Conservation (phyloP, 306 rosid species). For the Vigna unguiculata region DNA sequence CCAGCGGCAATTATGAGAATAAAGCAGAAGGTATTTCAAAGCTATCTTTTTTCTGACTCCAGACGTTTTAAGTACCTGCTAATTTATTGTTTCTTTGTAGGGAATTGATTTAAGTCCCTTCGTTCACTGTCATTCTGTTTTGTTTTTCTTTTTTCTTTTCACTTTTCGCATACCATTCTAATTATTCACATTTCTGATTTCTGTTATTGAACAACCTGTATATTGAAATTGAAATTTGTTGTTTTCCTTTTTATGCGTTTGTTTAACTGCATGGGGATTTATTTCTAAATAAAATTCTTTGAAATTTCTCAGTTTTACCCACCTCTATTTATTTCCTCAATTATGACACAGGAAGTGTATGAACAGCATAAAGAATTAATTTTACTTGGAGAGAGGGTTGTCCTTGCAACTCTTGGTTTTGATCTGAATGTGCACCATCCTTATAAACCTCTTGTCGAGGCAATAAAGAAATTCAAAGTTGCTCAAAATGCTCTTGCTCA, state of each 20-base stretch:
- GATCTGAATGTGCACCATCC: constrained; percentile 96
- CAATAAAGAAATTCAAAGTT: constrained; percentile 96
- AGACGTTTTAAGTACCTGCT: constrained; percentile 23
- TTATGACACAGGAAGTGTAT: constrained; percentile 82
- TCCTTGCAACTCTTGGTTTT: constrained; percentile 96
- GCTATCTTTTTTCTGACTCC: constrained; percentile 37
- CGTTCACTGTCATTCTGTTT: constrained; percentile 13
- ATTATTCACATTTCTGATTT: constrained; percentile 24
- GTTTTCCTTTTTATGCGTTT: not conserved
- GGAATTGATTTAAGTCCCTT: constrained; percentile 9
- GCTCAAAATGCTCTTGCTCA: constrained; percentile 99
- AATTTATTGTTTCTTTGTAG: constrained; percentile 15
- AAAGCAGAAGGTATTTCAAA: constrained; percentile 79
- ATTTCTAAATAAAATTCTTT: constrained; percentile 12
- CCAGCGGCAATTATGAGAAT: constrained; percentile 89
- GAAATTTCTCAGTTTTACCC: not conserved
- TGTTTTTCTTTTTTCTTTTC: not conserved
- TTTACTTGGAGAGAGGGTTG: constrained; percentile 92
- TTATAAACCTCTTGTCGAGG: constrained; percentile 98
- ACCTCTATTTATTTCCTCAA: constrained; percentile 17
- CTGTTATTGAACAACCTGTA: constrained; percentile 15
- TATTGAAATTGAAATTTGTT: constrained; percentile 18
- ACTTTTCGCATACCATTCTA: not conserved
- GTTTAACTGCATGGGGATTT: constrained; percentile 1
- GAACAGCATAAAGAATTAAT: constrained; percentile 95